phyloP scores from a whole-genome alignment of 2,329 filamentous ascomycete species.

The Fonsecaea multimorphosa region DNA sequence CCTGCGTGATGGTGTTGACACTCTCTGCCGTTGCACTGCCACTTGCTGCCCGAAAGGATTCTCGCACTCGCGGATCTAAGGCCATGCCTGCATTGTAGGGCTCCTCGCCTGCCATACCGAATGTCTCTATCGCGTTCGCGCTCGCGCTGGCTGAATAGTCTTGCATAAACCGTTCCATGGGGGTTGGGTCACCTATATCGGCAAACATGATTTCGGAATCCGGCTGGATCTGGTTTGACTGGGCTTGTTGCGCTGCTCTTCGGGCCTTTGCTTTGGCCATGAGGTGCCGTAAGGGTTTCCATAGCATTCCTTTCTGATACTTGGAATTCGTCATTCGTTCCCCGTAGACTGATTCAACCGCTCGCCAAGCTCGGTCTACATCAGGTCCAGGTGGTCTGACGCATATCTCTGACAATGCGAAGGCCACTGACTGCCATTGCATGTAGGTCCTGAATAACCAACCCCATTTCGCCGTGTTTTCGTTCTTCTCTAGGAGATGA shows the following conservation, averaged over 20 bases:
- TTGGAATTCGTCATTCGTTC: slow-evolving; percentile 45
- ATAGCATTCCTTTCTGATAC: slow-evolving; percentile 63
- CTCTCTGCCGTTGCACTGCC: slow-evolving; percentile 4
- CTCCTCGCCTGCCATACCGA: slow-evolving; percentile 27
- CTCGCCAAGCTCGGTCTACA: slow-evolving; percentile 66
- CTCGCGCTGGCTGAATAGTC: slow-evolving; percentile 25
- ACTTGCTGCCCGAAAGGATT: neutral
- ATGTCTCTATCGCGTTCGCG: slow-evolving; percentile 25
- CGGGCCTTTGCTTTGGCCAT: slow-evolving; percentile 64
- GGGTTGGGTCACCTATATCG: slow-evolving; percentile 19
- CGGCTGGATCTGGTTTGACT: neutral
- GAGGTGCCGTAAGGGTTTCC: slow-evolving; percentile 67
- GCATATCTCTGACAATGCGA: slow-evolving; percentile 66
- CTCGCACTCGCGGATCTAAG: slow-evolving; percentile 3
- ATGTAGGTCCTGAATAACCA: slow-evolving; percentile 70
- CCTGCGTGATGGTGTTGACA: slow-evolving; percentile 6
- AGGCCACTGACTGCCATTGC: slow-evolving; percentile 70
- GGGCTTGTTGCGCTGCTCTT: slow-evolving; percentile 55
- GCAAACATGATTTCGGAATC: slow-evolving; percentile 20
- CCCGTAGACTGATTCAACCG: slow-evolving; percentile 56
- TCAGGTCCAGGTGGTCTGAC: slow-evolving; percentile 62
- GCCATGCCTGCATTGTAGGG: slow-evolving; percentile 10
- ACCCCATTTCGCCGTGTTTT: slow-evolving; percentile 66
- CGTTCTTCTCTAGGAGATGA: slow-evolving; percentile 68
- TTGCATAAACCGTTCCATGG: slow-evolving; percentile 27